Evolutionary conservation across 2,329 filamentous ascomycete species (phyloP).

Genomic region (Aspergillus tamarii): DNA sequence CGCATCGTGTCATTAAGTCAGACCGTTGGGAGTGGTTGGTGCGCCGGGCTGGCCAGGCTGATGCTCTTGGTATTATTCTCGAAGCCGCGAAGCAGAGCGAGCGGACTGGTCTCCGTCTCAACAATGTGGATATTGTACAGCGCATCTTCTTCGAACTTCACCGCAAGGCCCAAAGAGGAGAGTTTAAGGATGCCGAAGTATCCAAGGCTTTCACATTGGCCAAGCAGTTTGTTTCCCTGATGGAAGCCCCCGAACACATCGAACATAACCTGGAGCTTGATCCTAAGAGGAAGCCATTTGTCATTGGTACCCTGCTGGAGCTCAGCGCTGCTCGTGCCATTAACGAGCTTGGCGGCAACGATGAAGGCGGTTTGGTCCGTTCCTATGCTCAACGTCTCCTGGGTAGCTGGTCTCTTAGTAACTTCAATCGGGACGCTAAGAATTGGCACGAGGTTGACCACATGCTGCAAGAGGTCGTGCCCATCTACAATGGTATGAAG

Average conservation of each 20-base stretch:
- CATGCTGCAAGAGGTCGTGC: conserved; percentile 36
- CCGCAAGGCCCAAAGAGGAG: conserved; percentile 33
- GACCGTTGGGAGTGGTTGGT: conserved; percentile 40
- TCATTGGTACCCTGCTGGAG: conserved; percentile 49
- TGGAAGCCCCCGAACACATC: conserved; percentile 40
- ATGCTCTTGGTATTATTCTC: conserved; percentile 40
- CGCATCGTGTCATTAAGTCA: conserved; percentile 29
- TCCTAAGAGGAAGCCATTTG: conserved; percentile 43
- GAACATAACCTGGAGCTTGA: conserved; percentile 30
- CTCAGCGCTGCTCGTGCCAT: conserved; percentile 48
- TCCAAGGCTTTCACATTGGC: conserved; percentile 37
- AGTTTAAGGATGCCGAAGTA: conserved; percentile 38
- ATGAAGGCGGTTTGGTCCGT: conserved; percentile 44
- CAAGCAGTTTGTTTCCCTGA: conserved; percentile 37
- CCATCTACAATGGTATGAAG: conserved; percentile 47
- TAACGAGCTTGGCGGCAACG: conserved; percentile 41
- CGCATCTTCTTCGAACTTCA: conserved; percentile 44
- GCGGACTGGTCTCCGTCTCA: conserved; percentile 42
- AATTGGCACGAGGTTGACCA: conserved; percentile 26
- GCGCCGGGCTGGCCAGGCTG: conserved; percentile 40
- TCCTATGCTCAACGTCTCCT: conserved; percentile 44
- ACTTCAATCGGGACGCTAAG: conserved; percentile 25
- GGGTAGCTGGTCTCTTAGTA: conserved; percentile 34
- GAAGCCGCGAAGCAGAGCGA: conserved; percentile 39
- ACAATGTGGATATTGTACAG: conserved; percentile 31